Conservation (phyloP, 192 early-diverging fungal species). For the Backusella mclennaniae region DNA sequence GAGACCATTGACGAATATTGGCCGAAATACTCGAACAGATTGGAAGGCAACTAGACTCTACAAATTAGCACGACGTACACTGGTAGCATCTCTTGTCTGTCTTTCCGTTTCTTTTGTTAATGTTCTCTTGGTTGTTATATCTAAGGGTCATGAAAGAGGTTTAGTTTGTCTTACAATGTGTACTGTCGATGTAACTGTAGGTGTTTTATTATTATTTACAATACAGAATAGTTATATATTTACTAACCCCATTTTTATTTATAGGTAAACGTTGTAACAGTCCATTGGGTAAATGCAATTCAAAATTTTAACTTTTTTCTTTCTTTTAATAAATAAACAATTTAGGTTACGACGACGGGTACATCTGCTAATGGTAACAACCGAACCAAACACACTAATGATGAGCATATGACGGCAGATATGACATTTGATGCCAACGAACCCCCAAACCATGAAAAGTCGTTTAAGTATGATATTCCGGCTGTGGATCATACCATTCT, state of each 20-base stretch:
- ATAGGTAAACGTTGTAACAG: constrained; percentile 37
- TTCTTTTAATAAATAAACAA: neutral
- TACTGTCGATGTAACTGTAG: constrained; percentile 50
- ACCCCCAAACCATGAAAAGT: neutral
- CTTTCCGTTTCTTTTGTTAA: constrained; percentile 42
- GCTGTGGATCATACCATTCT: neutral
- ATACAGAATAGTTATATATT: neutral
- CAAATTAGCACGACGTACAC: constrained; percentile 42
- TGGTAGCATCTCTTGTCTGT: constrained; percentile 44
- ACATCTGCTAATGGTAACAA: neutral
- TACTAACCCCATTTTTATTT: neutral
- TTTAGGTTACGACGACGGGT: constrained; percentile 20
- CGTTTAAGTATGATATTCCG: neutral
- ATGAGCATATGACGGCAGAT: constrained; percentile 15
- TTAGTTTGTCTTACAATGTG: constrained; percentile 49
- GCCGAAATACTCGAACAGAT: constrained; percentile 18
- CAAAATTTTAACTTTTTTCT: neutral
- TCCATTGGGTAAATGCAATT: constrained; percentile 28
- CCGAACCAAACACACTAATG: neutral
- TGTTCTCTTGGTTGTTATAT: constrained; percentile 38
- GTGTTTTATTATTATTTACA: neutral
- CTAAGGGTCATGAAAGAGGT: constrained; percentile 46
- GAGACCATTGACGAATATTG: constrained; percentile 26
- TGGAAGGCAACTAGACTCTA: constrained; percentile 27
- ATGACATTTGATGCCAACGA: constrained; percentile 26